Base-by-base conservation (phyloP, 2,329 filamentous ascomycete species). In the Monilinia aucupariae region DNA sequence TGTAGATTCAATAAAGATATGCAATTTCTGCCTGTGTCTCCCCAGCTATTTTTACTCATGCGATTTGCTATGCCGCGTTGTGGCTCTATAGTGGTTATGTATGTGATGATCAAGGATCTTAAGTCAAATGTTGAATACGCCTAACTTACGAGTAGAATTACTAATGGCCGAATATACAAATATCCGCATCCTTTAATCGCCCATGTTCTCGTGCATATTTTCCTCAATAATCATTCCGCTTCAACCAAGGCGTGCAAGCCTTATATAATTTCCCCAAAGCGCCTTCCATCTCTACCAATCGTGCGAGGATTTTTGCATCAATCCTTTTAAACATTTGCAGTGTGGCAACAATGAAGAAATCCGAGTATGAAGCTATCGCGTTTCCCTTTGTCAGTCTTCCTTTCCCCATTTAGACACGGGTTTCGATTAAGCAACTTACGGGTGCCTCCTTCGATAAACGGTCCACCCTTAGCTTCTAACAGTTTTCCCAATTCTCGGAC, bases 371-470 rank as follows among this genome's bases (percentile, higher is more conserved):
- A 4, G 79, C 75, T 64, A 49, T 45, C 6, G 27, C 4, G 22
- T 50, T 64, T 22, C 61, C 13, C n/a, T 39, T 25, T 50, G 4
- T 61, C 15, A 58, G 15, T 41, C 37, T 25, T 10, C 3, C 20
- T 13, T 58, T 58, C 13, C 39, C 50, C 25, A 53, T 22, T 37
- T 15, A 39, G 13, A 25, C 9, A 1, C 41, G 25, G 2, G 3
- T 20, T 25, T 58, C 5, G 5, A 25, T 30, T 22, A 17, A 27
- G 22, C 32, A 39, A 68, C 67, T 59, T 51, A 72, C 67, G 60
- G 43, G 78, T 79, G 53, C 80, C 74, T 0, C 88, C 88, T 65
- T 82, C 55, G 61, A 90, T 84, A 71, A 83, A 90, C 0, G 83
- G 82, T 0, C 88, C 87, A 32, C 50, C 78, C 0, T 75, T 71